Conservation (phyloP, 1,139 yeast genomes). For the Kazachstania sp. region DNA sequence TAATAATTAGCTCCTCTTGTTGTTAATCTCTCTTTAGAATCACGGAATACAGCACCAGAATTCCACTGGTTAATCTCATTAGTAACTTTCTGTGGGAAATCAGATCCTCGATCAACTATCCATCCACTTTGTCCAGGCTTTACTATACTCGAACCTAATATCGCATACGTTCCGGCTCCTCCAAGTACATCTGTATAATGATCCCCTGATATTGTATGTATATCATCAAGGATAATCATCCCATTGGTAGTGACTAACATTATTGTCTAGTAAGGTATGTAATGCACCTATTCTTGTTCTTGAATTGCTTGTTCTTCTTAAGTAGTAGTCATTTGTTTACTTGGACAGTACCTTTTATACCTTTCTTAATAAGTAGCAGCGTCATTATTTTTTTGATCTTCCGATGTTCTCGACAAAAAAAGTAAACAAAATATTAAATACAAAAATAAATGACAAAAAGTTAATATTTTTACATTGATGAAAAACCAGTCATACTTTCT, state of each 20-base stretch:
- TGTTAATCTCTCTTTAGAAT: conserved; percentile 47
- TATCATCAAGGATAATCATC: conserved; percentile 89
- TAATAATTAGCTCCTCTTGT: conserved; percentile 79
- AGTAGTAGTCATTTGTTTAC: background rate
- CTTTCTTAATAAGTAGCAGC: no score
- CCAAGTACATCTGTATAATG: conserved; percentile 58
- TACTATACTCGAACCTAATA: conserved; percentile 61
- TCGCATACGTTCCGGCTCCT: conserved; percentile 84
- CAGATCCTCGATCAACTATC: conserved; percentile 71
- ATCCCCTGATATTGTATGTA: conserved; percentile 39
- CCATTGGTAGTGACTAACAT: conserved; percentile 54
- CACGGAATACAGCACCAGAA: conserved; percentile 50
- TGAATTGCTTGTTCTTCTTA: background rate
- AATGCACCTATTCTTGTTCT: background rate
- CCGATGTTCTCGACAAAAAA: no score
- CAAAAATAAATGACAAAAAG: no score
- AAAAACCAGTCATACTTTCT: no score
- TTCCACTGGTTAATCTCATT: conserved; percentile 50
- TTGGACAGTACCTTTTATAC: background rate
- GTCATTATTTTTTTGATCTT: no score
- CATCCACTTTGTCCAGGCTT: conserved; percentile 41
- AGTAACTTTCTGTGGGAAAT: conserved; percentile 51
- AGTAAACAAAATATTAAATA: no score
- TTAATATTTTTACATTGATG: no score
- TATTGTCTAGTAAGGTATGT: background rate